Evolutionary conservation across 2,329 filamentous ascomycete species (phyloP), one percentile per base, ranked within the genome.

Genomic region (Apiospora phragmitis): DNA sequence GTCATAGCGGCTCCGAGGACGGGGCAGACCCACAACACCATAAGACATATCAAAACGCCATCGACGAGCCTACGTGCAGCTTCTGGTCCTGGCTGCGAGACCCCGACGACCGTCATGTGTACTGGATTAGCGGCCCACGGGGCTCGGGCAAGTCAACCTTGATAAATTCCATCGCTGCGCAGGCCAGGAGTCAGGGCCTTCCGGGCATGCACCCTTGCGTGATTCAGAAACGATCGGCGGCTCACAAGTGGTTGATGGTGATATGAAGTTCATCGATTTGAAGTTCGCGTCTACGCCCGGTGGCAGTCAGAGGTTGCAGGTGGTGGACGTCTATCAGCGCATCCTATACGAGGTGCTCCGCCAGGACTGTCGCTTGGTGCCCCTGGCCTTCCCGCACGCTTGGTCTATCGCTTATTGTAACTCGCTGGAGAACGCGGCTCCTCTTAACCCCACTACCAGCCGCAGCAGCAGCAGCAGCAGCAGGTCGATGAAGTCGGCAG

Each of bases 331-430:
- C 38, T 51, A 21, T 12, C 67, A 16, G 7, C 38, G 16, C 14
- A 68, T 68, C 12, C 32, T 68, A 2, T 38, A 68, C 21, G 67
- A 51, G 32, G 14, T 68, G 8, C 67, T 68, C 26, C 6, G 11
- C 5, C 32, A 45, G 18, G 26, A 68, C 1, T 26, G 14, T 8
- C 29, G 43, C 12, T 14, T 68, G 8, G 21, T 68, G 8, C 67
- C 67, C 0, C 4, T 68, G 14, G 12, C 51, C 16, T 68, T 68
- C 32, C 67, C 67, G 0, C 24, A n/a, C 18, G 67, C n/a, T 51
- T 68, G 67, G 67, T 68, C 67, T 1, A n/a, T 7, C 3, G 41
- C 67, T 14, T 68, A 68, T 6, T 68, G 67, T 43, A 49, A 38
- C 9, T 67, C 65, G 1, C 3, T 67, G n/a, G 65, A n/a, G n/a